phyloP scores from a whole-genome alignment of 305 asterid species.

The Nicotiana rustica region DNA sequence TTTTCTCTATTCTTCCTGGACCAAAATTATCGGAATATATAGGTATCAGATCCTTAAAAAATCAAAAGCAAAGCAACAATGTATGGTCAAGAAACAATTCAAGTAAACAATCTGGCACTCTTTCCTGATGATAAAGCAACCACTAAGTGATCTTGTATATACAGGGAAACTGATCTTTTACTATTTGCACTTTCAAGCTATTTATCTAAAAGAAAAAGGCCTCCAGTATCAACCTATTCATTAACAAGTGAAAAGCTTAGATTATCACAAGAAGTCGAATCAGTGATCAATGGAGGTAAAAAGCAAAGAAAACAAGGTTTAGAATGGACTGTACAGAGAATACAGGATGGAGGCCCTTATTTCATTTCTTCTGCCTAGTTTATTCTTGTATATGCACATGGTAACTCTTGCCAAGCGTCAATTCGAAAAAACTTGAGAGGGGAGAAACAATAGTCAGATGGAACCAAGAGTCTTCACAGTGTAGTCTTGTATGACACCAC shows the following conservation, averaged over 20 bases:
- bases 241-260: background rate
- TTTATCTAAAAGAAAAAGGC: background rate
- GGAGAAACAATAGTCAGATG: background rate
- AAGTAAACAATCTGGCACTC: background rate
- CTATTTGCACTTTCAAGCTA: constrained; percentile 23
- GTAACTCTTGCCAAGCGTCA: constrained; percentile 11
- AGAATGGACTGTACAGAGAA: constrained; percentile 19
- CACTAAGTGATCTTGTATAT: background rate
- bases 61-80: background rate
- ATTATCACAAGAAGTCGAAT: background rate
- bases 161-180: background rate
- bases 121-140: background rate
- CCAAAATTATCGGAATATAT: background rate
- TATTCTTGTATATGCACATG: constrained; percentile 4
- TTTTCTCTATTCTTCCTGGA: background rate
- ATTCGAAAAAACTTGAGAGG: background rate
- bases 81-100: background rate
- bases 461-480: background rate
- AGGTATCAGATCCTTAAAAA: background rate
- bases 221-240: background rate
- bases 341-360: constrained; percentile 10
- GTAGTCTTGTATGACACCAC: background rate
- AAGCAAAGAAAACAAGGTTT: background rate
- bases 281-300: background rate
- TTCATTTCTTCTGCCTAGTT: constrained; percentile 19